Conservation (phyloP, 257 asterid species). For the Nemophila menziesii region DNA sequence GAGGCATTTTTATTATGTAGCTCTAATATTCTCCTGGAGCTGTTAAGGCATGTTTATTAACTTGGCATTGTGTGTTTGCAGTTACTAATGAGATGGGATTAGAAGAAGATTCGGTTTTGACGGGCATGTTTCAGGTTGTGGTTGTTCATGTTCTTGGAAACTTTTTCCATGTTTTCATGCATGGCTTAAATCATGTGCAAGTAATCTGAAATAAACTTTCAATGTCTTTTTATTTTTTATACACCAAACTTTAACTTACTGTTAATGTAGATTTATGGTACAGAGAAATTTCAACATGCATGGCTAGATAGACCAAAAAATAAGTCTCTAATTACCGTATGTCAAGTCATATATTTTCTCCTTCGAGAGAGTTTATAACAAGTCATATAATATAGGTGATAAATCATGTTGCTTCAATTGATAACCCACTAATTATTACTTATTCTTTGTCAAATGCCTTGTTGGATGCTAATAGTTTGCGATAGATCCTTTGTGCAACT, state of each 20-base stretch:
- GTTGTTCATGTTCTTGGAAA: conserved; percentile 87
- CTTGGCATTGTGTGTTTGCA: conserved; percentile 20
- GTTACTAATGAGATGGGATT: conserved; percentile 59
- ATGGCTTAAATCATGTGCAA: conserved; percentile 77
- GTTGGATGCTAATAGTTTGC: conserved; percentile 57
- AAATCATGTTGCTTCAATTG: conserved; percentile 89
- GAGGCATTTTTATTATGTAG: too few species aligned
- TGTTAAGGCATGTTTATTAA: too few species aligned
- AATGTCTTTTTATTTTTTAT: not conserved
- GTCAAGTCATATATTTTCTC: too few species aligned
- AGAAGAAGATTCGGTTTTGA: conserved; percentile 59
- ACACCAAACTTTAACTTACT: too few species aligned
- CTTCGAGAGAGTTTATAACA: conserved; percentile 1
- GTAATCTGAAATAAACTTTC: conserved; percentile 20
- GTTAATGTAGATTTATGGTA: conserved; percentile 56
- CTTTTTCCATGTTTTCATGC: conserved; percentile 91
- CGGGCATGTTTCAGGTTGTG: conserved; percentile 67
- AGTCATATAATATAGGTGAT: conserved; percentile 44
- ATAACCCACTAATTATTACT: conserved; percentile 79
- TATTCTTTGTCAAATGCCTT: conserved; percentile 62
- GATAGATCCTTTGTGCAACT: conserved; percentile 94
- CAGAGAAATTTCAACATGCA: conserved; percentile 59
- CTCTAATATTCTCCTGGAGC: too few species aligned
- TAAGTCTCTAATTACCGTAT: conserved; percentile 69
- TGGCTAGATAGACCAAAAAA: conserved; percentile 46